Base-by-base conservation (phyloP, 2,329 filamentous ascomycete species). In the Blastomyces emzantsi region DNA sequence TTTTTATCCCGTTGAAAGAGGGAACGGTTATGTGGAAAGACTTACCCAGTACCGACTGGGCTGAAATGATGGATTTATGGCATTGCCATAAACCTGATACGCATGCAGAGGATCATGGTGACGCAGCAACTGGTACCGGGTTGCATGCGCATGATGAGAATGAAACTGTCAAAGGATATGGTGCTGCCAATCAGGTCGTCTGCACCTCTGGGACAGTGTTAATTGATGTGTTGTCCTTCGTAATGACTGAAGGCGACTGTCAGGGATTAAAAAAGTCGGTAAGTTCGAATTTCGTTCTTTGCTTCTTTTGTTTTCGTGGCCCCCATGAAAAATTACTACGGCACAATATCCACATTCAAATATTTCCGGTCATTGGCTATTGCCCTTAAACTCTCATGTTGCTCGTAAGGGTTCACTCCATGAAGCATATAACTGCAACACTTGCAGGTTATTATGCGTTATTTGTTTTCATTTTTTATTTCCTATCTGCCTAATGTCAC, bases 31-130 rank as follows among this genome's bases (percentile, higher is more conserved):
- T 77, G 47, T 99, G 94, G 93, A 96, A 93, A 76, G 92, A 99
- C 72, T 79, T 99, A 22, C 94, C 94, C 0, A 96, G 92, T 72
- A 92, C 96, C 70, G 93, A 96, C 71, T 99, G 94, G 94, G 95
- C 94, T 0, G 94, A 99, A 78, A 96, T 99, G 92, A 99, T 99
- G 94, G 95, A 99, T 75, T 96, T 99, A 69, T 99, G 94, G 94
- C 95, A 99, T 76, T 99, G 94, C 72, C 94, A 99, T 75, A 97
- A 97, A 76, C 94, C 95, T 1, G 79, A 83, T 65, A 69, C 80
- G 33, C 76, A 79, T 52, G 69, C 80, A 61, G 73, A 80, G 13
- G 70, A 72, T n/a, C 73, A 79, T 60, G 70, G 70, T 7, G 66
- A 73, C 51, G 67, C 71, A 43, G 68, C 66, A 56, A 65, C 73